phyloP scores from a whole-genome alignment of 305 asterid genomes.

The Solanum hybrid region DNA sequence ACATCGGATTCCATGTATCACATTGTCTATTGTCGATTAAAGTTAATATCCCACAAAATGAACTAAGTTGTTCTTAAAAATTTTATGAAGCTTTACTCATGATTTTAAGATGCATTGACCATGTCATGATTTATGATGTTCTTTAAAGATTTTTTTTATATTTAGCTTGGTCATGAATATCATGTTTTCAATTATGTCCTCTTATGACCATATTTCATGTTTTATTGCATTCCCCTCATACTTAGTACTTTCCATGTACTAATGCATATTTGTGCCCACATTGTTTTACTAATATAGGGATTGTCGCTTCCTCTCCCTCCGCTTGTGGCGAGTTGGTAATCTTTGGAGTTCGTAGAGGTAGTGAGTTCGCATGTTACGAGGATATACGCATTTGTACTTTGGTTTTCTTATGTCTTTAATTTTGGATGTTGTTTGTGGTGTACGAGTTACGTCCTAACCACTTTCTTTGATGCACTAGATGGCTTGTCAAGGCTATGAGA shows the following conservation, averaged over 20 bases:
- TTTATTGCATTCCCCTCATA: not conserved
- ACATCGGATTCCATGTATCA: not conserved
- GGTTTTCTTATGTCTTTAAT: not conserved
- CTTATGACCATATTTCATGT: not conserved
- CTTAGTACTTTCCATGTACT: not conserved
- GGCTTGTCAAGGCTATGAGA: not conserved
- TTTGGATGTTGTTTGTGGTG: not conserved
- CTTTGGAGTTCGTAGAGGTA: not conserved
- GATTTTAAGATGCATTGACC: not conserved
- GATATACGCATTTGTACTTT: not conserved
- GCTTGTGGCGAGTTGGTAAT: not conserved
- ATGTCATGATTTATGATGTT: not conserved
- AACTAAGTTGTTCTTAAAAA: not conserved
- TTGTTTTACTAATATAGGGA: not conserved
- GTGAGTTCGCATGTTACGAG: not conserved
- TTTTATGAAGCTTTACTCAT: not conserved
- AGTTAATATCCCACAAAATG: not conserved
- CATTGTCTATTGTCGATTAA: not conserved
- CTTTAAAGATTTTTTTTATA: no score
- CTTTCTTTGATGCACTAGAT: not conserved
- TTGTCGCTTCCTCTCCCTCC: not conserved
- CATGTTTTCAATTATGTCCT: not conserved
- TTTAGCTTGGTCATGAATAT: not conserved
- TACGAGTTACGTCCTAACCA: not conserved
- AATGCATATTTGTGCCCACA: not conserved